phyloP scores from a whole-genome alignment of 2,329 filamentous ascomycete species.

The Sporothrix pallida region DNA sequence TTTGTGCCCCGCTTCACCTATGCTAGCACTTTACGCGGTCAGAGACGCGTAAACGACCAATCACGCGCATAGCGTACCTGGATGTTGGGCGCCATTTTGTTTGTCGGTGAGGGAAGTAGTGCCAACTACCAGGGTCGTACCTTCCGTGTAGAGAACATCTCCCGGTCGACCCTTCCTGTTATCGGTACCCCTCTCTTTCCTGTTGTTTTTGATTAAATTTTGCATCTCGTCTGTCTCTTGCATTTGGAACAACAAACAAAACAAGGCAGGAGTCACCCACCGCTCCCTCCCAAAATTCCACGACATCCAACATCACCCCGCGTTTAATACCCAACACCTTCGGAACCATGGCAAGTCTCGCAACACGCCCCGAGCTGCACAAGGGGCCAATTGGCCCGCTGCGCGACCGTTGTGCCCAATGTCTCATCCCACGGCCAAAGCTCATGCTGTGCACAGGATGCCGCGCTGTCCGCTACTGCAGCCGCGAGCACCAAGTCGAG shows the following conservation, averaged over 20 bases:
- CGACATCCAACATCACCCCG: not conserved
- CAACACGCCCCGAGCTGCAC: not conserved
- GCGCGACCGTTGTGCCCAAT: conserved; percentile 7
- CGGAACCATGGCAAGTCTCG: not conserved
- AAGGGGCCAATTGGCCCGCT: conserved; percentile 7
- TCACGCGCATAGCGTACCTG: not conserved
- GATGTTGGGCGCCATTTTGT: not conserved
- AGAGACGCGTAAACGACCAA: not conserved
- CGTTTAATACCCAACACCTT: no score
- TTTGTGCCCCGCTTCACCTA: no score
- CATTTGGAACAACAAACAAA: not conserved
- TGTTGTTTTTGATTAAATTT: no score
- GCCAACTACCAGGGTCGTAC: not conserved
- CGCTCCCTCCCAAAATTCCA: not conserved
- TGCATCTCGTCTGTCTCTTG: no score
- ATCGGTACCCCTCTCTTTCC: no score
- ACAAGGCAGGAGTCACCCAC: not conserved
- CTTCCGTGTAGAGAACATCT: not conserved
- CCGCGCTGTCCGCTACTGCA: conserved; percentile 42
- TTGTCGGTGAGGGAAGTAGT: not conserved
- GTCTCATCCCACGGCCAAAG: not conserved
- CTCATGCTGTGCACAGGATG: conserved; percentile 41
- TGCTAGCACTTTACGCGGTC: not conserved
- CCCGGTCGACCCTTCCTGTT: not conserved
- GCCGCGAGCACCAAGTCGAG: conserved; percentile 39